These are phyloP conservation scores for Blastocystis sp. DNA, from an alignment of 352 stramenopile genomes.

Conservation along the genomic window DNA sequence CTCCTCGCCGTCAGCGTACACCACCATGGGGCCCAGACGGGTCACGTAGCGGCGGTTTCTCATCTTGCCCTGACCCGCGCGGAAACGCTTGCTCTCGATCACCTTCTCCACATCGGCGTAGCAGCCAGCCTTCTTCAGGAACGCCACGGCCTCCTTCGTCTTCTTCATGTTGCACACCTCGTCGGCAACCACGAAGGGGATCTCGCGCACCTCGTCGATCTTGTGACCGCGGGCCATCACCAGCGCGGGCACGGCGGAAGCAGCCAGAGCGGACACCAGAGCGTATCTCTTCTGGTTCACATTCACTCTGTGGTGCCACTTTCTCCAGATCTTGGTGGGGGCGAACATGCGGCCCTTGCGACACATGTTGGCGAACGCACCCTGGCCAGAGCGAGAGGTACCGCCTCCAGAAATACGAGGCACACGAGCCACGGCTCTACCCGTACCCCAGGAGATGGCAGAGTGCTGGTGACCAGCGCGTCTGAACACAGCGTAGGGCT, in stretches of 20 bases:
- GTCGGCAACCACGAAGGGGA: slow-evolving; percentile 88
- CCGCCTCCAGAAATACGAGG: slow-evolving; percentile 93
- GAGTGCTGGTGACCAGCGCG: slow-evolving; percentile 89
- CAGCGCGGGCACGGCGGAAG: slow-evolving; percentile 89
- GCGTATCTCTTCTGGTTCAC: slow-evolving; percentile 94
- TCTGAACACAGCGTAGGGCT: slow-evolving; percentile 93
- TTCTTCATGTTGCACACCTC: slow-evolving; percentile 78
- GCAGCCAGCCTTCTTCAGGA: slow-evolving; percentile 88
- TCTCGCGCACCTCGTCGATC: slow-evolving; percentile 92
- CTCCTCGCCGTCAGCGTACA: slow-evolving; percentile 81
- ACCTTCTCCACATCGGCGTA: slow-evolving; percentile 92
- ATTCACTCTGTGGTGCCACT: slow-evolving; percentile 98
- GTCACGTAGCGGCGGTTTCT: slow-evolving; percentile 93
- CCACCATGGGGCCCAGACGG: slow-evolving; percentile 89
- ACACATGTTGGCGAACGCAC: slow-evolving; percentile 98
- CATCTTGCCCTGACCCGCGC: slow-evolving; percentile 94
- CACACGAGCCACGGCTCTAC: slow-evolving; percentile 97
- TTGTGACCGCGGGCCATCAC: slow-evolving; percentile 95
- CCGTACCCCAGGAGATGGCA: slow-evolving; percentile 95
- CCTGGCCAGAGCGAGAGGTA: slow-evolving; percentile 93
- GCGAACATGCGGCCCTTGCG: slow-evolving; percentile 95
- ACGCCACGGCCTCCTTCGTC: slow-evolving; percentile 88
- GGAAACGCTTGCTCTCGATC: slow-evolving; percentile 93
- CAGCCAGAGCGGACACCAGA: slow-evolving; percentile 91
- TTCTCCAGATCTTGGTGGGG: slow-evolving; percentile 96